Evolutionary conservation across 176 grass and related monocot species (phyloP), one percentile per base, ranked within the genome.

Genomic region (Aechmea fasciata): DNA sequence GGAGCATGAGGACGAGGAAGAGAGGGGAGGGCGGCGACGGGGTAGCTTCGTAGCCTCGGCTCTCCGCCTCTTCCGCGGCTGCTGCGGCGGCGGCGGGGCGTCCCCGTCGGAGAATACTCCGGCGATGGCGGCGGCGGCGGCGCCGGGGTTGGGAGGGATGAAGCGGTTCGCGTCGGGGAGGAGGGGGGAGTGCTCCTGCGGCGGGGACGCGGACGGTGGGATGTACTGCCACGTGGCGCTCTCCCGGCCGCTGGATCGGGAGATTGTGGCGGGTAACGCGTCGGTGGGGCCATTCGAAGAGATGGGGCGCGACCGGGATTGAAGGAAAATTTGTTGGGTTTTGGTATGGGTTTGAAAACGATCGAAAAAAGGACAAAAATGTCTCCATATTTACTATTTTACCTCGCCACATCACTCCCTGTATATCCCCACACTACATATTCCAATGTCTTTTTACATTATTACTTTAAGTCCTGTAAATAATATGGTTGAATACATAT

Each of bases 91-190:
- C 52, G 18, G 74, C 50, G 57, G 69, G 75, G 78, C 3, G 41
- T 74, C 72, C 66, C 73, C 79, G 7, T 2, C 15, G 13, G 61
- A 63, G 65, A 25, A 41, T 41, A 41, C 5, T 41, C 33, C 47
- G 66, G 3, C 2, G 15, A 14, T n/a, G 66, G 10, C 0, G 22
- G 22, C 22, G 18, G 52, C 4, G 57, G 12, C 22, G 11, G 26
- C 64, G 68, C 80, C 81, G 11, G 86, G 64, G 24, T 52, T 92
- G 2, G 87, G 90, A 10, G 82, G 77, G 41, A 82, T 83, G 89
- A 83, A 53, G 65, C 78, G 78, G 52, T 90, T 90, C 73, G 6
- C 83, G 11, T 92, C 89, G 1, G 93, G 89, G n/a, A 69, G 85
- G 77, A 77, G 84, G 62, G 69, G 68, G 63, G 68, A 62, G 69